phyloP scores from a whole-genome alignment of 2,329 filamentous ascomycete genomes.

The Ambrosiella xylebori region DNA sequence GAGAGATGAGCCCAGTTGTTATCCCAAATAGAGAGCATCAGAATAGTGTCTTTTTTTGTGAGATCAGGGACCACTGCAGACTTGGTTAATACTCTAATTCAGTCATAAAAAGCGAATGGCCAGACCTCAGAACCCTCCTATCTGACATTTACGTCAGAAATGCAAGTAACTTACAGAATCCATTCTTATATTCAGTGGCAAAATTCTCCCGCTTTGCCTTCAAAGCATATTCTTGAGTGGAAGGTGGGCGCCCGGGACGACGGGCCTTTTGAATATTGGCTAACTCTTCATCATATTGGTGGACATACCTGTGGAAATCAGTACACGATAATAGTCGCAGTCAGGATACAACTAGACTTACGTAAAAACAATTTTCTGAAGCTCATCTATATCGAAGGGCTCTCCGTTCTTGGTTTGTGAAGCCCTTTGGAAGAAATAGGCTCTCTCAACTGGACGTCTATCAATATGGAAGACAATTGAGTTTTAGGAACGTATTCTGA shows the following conservation, averaged over 20 bases:
- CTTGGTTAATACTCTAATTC: background rate
- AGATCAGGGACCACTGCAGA: constrained; percentile 59
- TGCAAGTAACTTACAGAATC: constrained; percentile 47
- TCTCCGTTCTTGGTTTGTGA: constrained; percentile 21
- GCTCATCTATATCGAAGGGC: constrained; percentile 35
- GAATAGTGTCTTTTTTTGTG: constrained; percentile 44
- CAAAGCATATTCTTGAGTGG: constrained; percentile 58
- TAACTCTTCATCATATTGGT: constrained; percentile 56
- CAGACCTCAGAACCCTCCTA: too few species aligned
- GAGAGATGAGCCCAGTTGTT: constrained; percentile 69
- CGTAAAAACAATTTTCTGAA: constrained; percentile 46
- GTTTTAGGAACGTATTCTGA: background rate
- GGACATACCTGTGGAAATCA: constrained; percentile 35
- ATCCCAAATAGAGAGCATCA: constrained; percentile 56
- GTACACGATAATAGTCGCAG: constrained; percentile 13
- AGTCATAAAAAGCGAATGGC: background rate
- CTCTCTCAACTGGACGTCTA: constrained; percentile 21
- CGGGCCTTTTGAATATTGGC: constrained; percentile 47
- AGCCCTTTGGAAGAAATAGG: constrained; percentile 51
- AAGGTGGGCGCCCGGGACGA: constrained; percentile 63
- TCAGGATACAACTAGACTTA: constrained; percentile 22
- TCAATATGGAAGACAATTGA: background rate
- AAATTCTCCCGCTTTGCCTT: constrained; percentile 54
- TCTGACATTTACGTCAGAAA: too few species aligned
- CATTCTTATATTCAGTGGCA: constrained; percentile 62